Conservation (phyloP, 768 basidiomycete species). For the Leucocoprinus birnbaumii region DNA sequence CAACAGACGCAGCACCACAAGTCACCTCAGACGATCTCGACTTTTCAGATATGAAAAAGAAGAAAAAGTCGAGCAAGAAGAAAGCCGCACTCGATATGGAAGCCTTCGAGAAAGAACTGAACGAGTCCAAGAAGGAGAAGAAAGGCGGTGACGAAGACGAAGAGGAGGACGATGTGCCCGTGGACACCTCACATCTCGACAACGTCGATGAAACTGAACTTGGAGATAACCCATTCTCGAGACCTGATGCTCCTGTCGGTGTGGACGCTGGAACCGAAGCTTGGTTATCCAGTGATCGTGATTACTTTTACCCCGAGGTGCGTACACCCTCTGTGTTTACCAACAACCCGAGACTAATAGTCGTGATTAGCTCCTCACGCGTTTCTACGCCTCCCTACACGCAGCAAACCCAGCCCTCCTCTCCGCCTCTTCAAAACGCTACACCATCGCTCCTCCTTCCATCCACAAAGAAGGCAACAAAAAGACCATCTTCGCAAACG, state of each 20-base stretch:
- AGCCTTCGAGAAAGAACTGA: slow-evolving; percentile 92
- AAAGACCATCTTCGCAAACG: slow-evolving; percentile 95
- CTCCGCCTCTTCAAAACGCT: slow-evolving; percentile 80
- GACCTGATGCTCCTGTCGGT: slow-evolving; percentile 49
- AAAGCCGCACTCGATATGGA: slow-evolving; percentile 89
- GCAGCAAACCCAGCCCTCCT: slow-evolving; percentile 91
- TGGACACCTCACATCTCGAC: slow-evolving; percentile 62
- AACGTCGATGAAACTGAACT: slow-evolving; percentile 80
- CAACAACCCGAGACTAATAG: not conserved
- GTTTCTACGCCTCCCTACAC: slow-evolving; percentile 90
- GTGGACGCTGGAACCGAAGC: slow-evolving; percentile 78
- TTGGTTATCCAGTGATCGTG: slow-evolving; percentile 91
- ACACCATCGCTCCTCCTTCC: slow-evolving; percentile 95
- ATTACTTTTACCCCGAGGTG: slow-evolving; percentile 95
- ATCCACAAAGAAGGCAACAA: slow-evolving; percentile 96
- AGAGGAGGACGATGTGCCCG: slow-evolving; percentile 52
- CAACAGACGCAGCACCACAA: slow-evolving; percentile 37
- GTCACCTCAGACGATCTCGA: slow-evolving; percentile 76
- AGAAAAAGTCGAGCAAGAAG: slow-evolving; percentile 86
- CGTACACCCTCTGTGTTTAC: slow-evolving; percentile 15
- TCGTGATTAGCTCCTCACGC: slow-evolving; percentile 75
- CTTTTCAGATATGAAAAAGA: slow-evolving; percentile 97
- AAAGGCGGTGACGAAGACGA: slow-evolving; percentile 45
- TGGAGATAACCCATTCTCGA: slow-evolving; percentile 86
- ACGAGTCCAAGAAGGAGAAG: slow-evolving; percentile 61